Conservation (phyloP, 108 stramenopile genomes). For the Skeletonema menzelii region DNA sequence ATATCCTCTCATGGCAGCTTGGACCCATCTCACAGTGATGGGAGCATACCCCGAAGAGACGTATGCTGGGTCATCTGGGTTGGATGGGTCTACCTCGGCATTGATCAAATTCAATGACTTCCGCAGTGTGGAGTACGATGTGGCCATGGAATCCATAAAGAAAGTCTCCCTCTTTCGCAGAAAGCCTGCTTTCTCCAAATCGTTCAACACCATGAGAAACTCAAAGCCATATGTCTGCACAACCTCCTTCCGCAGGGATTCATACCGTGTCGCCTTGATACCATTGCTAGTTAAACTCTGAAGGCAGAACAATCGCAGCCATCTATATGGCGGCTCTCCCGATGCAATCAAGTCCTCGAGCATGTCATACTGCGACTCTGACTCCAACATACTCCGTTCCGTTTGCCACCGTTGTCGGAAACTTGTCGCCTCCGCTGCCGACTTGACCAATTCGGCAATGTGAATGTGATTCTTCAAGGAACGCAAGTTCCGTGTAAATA, state of each 20-base stretch:
- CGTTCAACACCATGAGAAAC: slow-evolving; percentile 71
- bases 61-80: slow-evolving; percentile 92
- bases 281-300: slow-evolving; percentile 90
- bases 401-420: slow-evolving; percentile 95
- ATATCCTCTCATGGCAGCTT: slow-evolving; percentile 86
- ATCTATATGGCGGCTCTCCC: slow-evolving; percentile 71
- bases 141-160: slow-evolving; percentile 65
- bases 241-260: slow-evolving; percentile 78
- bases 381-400: slow-evolving; percentile 94
- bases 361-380: slow-evolving; percentile 83
- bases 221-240: slow-evolving; percentile 95
- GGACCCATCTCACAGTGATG: slow-evolving; percentile 84
- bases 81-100: slow-evolving; percentile 83
- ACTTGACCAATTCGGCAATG: slow-evolving; percentile 92
- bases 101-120: slow-evolving; percentile 86
- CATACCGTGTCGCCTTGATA: slow-evolving; percentile 86
- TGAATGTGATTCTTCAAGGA: slow-evolving; percentile 94
- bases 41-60: slow-evolving; percentile 94
- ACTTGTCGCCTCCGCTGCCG: slow-evolving; percentile 66
- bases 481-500: slow-evolving; percentile 65
- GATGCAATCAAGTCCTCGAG: slow-evolving; percentile 80
- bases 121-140: slow-evolving; percentile 70
- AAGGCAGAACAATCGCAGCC: slow-evolving; percentile 87
- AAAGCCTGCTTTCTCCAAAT: slow-evolving; percentile 86
- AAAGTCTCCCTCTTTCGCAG: slow-evolving; percentile 81